Base-by-base conservation (phyloP, 495 filamentous ascomycete genomes). In the Aspergillus biplanus region DNA sequence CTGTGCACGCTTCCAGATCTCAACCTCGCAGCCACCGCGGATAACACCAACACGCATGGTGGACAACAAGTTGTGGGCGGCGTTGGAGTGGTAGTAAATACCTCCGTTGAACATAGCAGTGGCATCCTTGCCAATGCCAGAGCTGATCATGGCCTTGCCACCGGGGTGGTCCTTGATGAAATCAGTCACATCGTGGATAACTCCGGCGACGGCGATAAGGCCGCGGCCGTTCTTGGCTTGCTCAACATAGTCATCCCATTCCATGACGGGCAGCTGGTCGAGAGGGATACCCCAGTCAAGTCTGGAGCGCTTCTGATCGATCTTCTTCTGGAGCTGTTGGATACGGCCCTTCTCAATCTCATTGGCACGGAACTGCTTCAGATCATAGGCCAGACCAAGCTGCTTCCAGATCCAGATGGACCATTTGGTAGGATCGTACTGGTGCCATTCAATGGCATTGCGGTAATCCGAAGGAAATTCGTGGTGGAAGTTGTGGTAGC, bases 401-500 rank as follows among this genome's bases (percentile, higher is more conserved):
- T 93, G 87, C 89, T 97, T 97, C 89, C 88, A 93, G 67, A 82
- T 72, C 90, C 90, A 96, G 85, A 99, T 99, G 75, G 78, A 84
- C 93, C 94, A 97, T 84, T 99, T 99, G 76, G 95, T 99, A 21
- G 95, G 95, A 79, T 99, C 95, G 71, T 99, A 99, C 83, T 99
- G 95, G 82, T 90, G 90, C 92, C 93, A 97, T 73, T 97, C 83
- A 66, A 99, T 96, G 56, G 94, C 95, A 77, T 99, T 99, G 74
- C 95, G 92, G 89, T 97, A 97, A 77, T 99, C 95, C 13, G 92
- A 96, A 57, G 95, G 95, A 82, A 99, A 99, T 74, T 99, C 95
- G 85, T 99, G 95, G 83, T 99, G 95, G 88, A 99, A 99, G 83
- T 97, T 97, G 85, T 98, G 93, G 82, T 99, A 99, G 56, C 95